These are phyloP conservation scores for Trichothecium sympodiale DNA, from an alignment of 2,329 filamentous ascomycete species.

Conservation along the genomic window DNA sequence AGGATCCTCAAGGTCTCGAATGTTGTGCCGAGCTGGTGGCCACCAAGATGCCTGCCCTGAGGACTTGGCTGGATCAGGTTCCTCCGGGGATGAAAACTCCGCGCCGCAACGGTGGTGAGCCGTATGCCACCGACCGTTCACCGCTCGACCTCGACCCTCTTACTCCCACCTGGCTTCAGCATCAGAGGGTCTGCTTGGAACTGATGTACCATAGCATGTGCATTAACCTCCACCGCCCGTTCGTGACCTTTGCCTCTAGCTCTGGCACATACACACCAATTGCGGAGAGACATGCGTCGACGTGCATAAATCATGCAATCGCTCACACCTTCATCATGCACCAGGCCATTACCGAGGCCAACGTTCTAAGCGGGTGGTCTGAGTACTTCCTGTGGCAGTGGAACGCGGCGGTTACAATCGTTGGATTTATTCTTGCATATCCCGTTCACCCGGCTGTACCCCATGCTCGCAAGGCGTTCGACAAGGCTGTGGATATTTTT, in stretches of 20 bases:
- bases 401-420: constrained; percentile 18
- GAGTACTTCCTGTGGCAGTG: constrained; percentile 17
- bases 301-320: constrained; percentile 14
- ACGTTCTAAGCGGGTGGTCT: constrained; percentile 16
- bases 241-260: constrained; percentile 22
- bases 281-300: constrained; percentile 13
- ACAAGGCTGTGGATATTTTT: constrained; percentile 25
- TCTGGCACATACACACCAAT: constrained; percentile 8
- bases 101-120: constrained; percentile 18
- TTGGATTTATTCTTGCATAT: constrained; percentile 21
- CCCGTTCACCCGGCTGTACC: constrained; percentile 12
- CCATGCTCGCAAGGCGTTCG: constrained; percentile 15
- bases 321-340: constrained; percentile 16
- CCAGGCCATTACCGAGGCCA: constrained; percentile 14
- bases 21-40: constrained; percentile 14
- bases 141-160: constrained; percentile 16
- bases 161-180: constrained; percentile 29
- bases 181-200: constrained; percentile 28
- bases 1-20: constrained; percentile 13
- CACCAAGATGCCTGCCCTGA: constrained; percentile 18
- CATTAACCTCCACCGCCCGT: constrained; percentile 25
- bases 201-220: constrained; percentile 28
- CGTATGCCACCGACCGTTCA: constrained; percentile 26
- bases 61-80: constrained; percentile 15
- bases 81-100: constrained; percentile 25